These are phyloP conservation scores for Trichoderma guizhouense DNA, from an alignment of 2,329 filamentous ascomycete genomes.

Conservation along the genomic window DNA sequence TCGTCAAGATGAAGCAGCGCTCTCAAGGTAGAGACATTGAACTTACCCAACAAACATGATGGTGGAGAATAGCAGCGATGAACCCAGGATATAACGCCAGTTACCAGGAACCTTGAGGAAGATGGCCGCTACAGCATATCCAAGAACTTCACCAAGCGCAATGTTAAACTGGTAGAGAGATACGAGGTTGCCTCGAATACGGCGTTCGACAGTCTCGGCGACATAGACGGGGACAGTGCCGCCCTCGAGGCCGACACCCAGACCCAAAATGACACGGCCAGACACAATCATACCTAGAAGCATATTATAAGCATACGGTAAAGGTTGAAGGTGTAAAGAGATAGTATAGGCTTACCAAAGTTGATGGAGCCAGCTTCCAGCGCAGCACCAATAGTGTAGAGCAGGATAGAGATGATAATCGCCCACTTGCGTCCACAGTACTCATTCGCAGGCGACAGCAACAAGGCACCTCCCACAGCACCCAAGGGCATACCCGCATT, in stretches of 20 bases:
- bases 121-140: slow-evolving; percentile 69
- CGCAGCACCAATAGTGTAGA: slow-evolving; percentile 68
- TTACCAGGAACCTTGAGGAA: slow-evolving; percentile 67
- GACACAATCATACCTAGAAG: slow-evolving; percentile 61
- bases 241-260: slow-evolving; percentile 69
- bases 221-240: slow-evolving; percentile 74
- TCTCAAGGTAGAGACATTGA: slow-evolving; percentile 44
- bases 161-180: slow-evolving; percentile 75
- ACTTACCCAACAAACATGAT: slow-evolving; percentile 37
- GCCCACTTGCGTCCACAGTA: slow-evolving; percentile 63
- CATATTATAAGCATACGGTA: background rate
- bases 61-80: slow-evolving; percentile 64
- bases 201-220: slow-evolving; percentile 66
- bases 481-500: slow-evolving; percentile 70
- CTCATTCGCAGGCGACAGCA: slow-evolving; percentile 66
- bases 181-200: slow-evolving; percentile 67
- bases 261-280: slow-evolving; percentile 64
- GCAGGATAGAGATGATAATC: slow-evolving; percentile 64
- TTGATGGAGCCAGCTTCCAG: slow-evolving; percentile 65
- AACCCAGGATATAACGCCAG: slow-evolving; percentile 73
- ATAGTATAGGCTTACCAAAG: slow-evolving; percentile 45
- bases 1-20: background rate
- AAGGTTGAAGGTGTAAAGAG: background rate
- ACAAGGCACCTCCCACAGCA: slow-evolving; percentile 65
- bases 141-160: slow-evolving; percentile 69